Evolutionary conservation across 345 rosid genomes (phyloP), one percentile per base, ranked within the genome.

Genomic region (Citrus mangshanensis): DNA sequence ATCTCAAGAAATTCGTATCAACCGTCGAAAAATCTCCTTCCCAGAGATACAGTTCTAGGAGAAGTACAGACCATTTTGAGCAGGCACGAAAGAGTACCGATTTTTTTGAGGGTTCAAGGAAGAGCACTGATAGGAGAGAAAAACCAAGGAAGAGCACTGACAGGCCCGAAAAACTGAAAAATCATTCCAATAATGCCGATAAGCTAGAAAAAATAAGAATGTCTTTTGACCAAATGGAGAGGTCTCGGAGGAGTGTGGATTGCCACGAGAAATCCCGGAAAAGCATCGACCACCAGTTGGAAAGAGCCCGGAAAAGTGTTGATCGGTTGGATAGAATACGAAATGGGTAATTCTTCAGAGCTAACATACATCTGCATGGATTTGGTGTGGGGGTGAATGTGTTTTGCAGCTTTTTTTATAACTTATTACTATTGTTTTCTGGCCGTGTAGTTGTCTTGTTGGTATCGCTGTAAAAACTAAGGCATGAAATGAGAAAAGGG

Each of bases 111-210:
- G 91, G 75, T 66, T 80, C 93, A 9, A 88, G 98, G 84, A 93
- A 89, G 91, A 95, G 98, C 73, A 86, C 92, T 9, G 97, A 92
- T 77, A 77, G 93, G 74, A 89, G 95, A 77, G 97, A 94, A 84
- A 95, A 92, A 78, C 95, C 97, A 9, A 91, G 98, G 87, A 88
- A 91, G 67, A 96, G 99, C 89, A 89, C 89, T 0, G 98, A 92
- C 73, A 83, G 91, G 75, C 83, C 83, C 0, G 79, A 77, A 68
- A 88, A 91, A 73, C 88, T 87, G 70, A 90, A 89, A 82, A 89
- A 64, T 63, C 95, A 85, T 73, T 79, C 84, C 35, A 84, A 72
- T 69, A 90, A 78, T 40, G 77, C 83, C 27, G 93, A 90, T 79
- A 92, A 92, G 86, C 82, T 83, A 22, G 89, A 86, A 74, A 87